These are phyloP conservation scores for Mortierella sp. DNA, from an alignment of 371 early-diverging fungal genomes.

Conservation along the genomic window DNA sequence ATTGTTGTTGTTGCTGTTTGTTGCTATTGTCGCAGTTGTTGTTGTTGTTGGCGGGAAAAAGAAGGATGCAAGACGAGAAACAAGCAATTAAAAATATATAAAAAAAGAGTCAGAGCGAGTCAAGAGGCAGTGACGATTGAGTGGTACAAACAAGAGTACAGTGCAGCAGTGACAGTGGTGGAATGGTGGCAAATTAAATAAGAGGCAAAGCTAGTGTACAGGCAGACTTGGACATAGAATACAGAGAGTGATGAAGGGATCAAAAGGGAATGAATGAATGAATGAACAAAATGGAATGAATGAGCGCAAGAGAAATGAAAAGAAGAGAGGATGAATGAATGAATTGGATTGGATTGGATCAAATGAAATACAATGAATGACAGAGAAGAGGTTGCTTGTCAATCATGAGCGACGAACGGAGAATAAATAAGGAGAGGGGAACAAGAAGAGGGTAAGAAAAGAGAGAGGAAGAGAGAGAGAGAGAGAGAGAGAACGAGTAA, in stretches of 20 bases:
- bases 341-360: not conserved
- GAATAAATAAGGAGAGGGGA: not conserved
- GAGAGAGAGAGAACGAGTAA: conserved; percentile 12
- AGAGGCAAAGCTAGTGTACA: not conserved
- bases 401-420: not conserved
- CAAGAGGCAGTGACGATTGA: not conserved
- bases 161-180: not conserved
- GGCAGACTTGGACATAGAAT: not conserved
- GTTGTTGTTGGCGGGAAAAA: conserved; percentile 5
- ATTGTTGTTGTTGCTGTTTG: not conserved
- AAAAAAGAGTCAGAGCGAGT: conserved; percentile 2
- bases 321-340: not conserved
- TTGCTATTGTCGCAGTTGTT: not conserved
- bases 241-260: not conserved
- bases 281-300: not conserved
- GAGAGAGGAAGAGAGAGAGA: not conserved
- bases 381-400: too few relatives aligned
- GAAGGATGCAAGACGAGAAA: not conserved
- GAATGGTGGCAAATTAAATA: not conserved
- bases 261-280: not conserved
- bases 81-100: not conserved
- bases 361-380: too few relatives aligned
- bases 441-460: not conserved
- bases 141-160: not conserved
- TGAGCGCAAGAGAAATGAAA: not conserved